Evolutionary conservation across 805 yeast species (phyloP).

Genomic region (Metschnikowia aberdeeniae): DNA sequence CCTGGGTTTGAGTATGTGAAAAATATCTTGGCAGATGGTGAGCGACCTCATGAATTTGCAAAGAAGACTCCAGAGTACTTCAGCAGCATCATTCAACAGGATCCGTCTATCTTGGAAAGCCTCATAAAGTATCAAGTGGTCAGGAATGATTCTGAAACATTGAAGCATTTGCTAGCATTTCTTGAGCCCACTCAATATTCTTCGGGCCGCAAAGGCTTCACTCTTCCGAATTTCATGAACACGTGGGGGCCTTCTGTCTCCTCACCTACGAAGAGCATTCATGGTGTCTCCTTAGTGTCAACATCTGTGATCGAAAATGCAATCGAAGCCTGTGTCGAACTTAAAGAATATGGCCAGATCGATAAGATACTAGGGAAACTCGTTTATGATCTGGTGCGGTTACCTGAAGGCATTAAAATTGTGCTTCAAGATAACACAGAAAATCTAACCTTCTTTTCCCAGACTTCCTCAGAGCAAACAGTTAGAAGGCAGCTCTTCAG

Average conservation of each 20-base stretch:
- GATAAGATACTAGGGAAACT: conserved; percentile 34
- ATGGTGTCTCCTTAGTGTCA: conserved; percentile 10
- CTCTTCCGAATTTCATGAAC: conserved; percentile 21
- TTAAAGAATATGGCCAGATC: conserved; percentile 25
- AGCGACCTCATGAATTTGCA: conserved; percentile 2
- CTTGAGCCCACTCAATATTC: conserved; percentile 19
- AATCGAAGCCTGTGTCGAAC: conserved; percentile 26
- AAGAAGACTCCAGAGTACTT: conserved; percentile 22
- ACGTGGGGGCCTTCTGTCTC: conserved; percentile 17
- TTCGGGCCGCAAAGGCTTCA: conserved; percentile 9
- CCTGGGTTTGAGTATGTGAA: conserved; percentile 21
- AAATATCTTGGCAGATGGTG: conserved; percentile 20
- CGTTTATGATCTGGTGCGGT: conserved; percentile 15
- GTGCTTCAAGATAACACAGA: neutral
- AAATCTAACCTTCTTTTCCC: neutral
- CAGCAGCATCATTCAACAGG: conserved; percentile 20
- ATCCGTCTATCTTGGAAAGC: conserved; percentile 28
- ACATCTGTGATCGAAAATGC: conserved; percentile 23
- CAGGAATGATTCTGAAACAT: conserved; percentile 17
- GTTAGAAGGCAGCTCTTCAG: conserved; percentile 6
- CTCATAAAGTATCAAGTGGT: conserved; percentile 25
- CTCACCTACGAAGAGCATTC: neutral
- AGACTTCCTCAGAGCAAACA: neutral
- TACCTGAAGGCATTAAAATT: conserved; percentile 7
- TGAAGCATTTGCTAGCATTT: conserved; percentile 25